Evolutionary conservation across 257 asterid species (phyloP), one percentile per base, ranked within the genome.

Genomic region (Solanum chaucha): DNA sequence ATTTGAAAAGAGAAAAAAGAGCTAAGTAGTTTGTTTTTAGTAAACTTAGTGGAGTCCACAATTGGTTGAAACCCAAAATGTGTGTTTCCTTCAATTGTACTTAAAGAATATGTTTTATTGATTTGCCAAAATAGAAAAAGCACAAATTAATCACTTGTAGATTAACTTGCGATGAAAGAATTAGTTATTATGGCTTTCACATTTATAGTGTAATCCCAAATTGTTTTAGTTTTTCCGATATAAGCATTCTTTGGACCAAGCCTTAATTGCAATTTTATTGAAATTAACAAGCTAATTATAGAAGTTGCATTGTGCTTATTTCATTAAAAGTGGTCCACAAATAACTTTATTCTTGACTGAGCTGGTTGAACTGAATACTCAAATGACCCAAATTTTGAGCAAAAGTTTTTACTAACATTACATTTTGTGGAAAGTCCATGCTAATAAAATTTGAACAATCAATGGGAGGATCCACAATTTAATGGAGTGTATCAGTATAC

Each of bases 71-170:
- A 8, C 78, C 24, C 19, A 48, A n/a, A 30, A 75, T 35, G 74
- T 12, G 19, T 15, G 38, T 83, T 90, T 65, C n/a, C 90, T 90
- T 86, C 74, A 22, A 61, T 85, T 72, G 80, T 74, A 86, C 88
- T 86, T 84, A 77, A 86, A 80, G 88, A 44, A 86, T 82, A 32
- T 87, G 48, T 7, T 12, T 17, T 30, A n/a, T 64, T 36, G 34
- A 77, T 28, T 81, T 51, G 32, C 67, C 61, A 13, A 24, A 77
- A 15, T 51, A 38, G 44, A 20, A 74, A 24, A 11, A 26, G 10
- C 65, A 44, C n/a, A 44, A 80, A 80, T 11, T 78, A 78, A 44
- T 77, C 61, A 77, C 34, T 77, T 13, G 35, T n/a, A 41, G 11
- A 40, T 14, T 24, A 24, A 41, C 34, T 41, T 77, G 83, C 83